Percentiles rank a stretch among this genome's conserved stretches.
Conservation (phyloP, 257 asterid species). For the Solanum pinnatisectum region DNA sequence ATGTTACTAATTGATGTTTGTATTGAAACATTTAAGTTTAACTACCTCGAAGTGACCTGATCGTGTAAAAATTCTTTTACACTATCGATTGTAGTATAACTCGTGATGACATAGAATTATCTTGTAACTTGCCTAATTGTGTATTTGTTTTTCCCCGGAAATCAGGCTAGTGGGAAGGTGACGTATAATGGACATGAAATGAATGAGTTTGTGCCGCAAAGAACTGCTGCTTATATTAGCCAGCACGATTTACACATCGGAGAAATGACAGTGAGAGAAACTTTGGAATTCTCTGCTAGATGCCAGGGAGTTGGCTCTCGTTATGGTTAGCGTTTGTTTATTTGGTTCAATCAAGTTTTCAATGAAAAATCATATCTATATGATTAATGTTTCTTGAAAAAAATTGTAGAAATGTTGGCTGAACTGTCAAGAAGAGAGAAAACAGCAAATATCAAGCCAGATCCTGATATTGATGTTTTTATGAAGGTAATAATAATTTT, state of each 20-base stretch:
- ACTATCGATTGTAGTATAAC: not conserved
- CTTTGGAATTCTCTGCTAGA: constrained; percentile 60
- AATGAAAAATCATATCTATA: not conserved
- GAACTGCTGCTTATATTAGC: constrained; percentile 61
- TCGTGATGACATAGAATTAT: not conserved
- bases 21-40: not conserved
- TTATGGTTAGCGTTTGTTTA: constrained; percentile 32
- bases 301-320: constrained; percentile 72
- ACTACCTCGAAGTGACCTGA: not conserved
- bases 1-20: not conserved
- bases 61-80: not conserved
- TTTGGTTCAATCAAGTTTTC: not conserved
- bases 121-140: not conserved
- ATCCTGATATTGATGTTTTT: constrained; percentile 30
- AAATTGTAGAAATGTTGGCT: constrained; percentile 20
- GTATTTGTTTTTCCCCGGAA: not conserved
- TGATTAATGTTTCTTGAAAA: not conserved
- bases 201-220: constrained; percentile 53
- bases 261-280: constrained; percentile 76
- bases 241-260: constrained; percentile 59
- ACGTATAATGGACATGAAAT: constrained; percentile 49
- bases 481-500: constrained; percentile 18
- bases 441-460: constrained; percentile 28
- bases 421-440: constrained; percentile 37
- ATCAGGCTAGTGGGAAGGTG: constrained; percentile 10